Evolutionary conservation across 2,329 filamentous ascomycete species (phyloP).

Genomic region (Decorospora gaudefroyi): DNA sequence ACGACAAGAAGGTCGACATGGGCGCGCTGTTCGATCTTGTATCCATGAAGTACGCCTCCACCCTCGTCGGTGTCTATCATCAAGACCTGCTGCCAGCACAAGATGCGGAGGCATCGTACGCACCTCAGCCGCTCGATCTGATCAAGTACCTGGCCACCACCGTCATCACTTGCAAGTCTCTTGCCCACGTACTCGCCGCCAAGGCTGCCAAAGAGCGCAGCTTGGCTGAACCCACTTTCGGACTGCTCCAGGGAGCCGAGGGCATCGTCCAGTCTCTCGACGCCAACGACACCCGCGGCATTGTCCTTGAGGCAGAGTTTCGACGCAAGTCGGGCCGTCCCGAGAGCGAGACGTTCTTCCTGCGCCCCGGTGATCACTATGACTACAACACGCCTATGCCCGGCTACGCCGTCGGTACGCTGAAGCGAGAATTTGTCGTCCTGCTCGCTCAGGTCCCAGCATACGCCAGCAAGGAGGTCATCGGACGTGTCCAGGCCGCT

Average conservation of each 20-base stretch:
- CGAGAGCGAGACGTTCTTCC: constrained; percentile 70
- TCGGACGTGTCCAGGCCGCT: constrained; percentile 31
- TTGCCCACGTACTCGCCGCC: constrained; percentile 73
- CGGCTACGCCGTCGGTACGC: constrained; percentile 36
- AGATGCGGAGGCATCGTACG: constrained; percentile 50
- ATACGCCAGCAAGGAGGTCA: constrained; percentile 30
- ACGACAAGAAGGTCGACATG: constrained; percentile 51
- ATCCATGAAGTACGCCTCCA: constrained; percentile 66
- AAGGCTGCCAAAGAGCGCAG: constrained; percentile 79
- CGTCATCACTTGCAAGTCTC: constrained; percentile 72
- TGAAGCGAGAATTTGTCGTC: constrained; percentile 57
- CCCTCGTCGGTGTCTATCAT: constrained; percentile 81
- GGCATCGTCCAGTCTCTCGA: constrained; percentile 73
- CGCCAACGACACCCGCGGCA: constrained; percentile 57
- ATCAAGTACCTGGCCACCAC: constrained; percentile 88
- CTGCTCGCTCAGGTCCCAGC: constrained; percentile 74
- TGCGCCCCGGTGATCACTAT: constrained; percentile 39
- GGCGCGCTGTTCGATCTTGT: constrained; percentile 70
- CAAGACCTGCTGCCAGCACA: constrained; percentile 69
- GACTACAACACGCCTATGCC: constrained; percentile 24
- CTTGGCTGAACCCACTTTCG: constrained; percentile 75
- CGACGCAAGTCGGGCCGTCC: constrained; percentile 79
- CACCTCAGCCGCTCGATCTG: constrained; percentile 63
- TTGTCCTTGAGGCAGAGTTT: constrained; percentile 85
- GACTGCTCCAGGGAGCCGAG: constrained; percentile 75